A percentile compares a stretch with the other conserved stretches of the same genome.
Conservation (phyloP, 2,329 filamentous ascomycete species). For the Elsinoe batatas region DNA sequence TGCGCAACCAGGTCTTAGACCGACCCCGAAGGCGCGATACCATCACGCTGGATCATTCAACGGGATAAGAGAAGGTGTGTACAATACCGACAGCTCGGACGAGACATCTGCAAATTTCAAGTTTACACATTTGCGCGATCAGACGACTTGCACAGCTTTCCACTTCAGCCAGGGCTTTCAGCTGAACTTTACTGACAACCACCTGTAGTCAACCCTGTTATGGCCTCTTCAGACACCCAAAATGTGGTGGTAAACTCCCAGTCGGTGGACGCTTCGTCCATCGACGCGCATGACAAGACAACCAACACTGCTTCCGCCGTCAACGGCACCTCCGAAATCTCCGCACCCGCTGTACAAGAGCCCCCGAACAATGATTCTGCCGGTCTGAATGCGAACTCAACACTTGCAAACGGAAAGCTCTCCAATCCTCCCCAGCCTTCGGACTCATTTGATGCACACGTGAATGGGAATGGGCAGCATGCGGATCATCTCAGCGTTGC, state of each 20-base stretch:
- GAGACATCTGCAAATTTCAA: not conserved
- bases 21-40: constrained; percentile 1
- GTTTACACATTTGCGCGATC: not conserved
- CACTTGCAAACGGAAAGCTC: constrained; percentile 11
- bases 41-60: constrained; percentile 6
- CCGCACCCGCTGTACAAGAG: constrained; percentile 24
- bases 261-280: constrained; percentile 54
- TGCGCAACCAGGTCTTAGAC: constrained; percentile 12
- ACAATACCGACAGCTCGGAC: not conserved
- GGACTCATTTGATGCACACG: constrained; percentile 6
- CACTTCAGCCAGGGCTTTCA: not conserved
- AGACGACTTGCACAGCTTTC: constrained; percentile 33
- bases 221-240: constrained; percentile 60
- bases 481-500: constrained; percentile 16
- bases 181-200: not conserved
- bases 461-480: constrained; percentile 13
- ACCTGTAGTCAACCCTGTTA: constrained; percentile 45
- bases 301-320: constrained; percentile 48
- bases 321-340: constrained; percentile 33
- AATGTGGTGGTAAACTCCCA: constrained; percentile 63
- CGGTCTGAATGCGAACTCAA: constrained; percentile 23
- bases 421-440: constrained; percentile 4
- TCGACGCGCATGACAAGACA: constrained; percentile 51
- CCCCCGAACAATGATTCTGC: constrained; percentile 36
- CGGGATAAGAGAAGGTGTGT: constrained; percentile 6